These are phyloP conservation scores for Dothideomycetes sp. DNA, from an alignment of 2,329 filamentous ascomycete genomes.

Conservation along the genomic window DNA sequence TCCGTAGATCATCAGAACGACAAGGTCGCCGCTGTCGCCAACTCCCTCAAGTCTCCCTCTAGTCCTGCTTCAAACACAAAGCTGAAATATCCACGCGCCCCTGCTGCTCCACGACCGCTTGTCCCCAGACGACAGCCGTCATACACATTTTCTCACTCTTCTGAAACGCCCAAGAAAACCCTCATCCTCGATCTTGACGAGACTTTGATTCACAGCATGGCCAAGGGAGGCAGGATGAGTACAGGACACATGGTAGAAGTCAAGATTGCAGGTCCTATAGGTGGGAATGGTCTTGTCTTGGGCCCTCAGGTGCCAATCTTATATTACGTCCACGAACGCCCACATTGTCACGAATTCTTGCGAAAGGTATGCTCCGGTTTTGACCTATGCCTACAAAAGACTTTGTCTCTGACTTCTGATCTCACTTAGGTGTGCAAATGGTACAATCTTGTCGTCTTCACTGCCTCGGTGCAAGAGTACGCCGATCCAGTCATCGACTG, in stretches of 20 bases:
- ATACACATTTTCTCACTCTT: constrained; percentile 54
- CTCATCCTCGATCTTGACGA: constrained; percentile 93
- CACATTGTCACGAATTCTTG: constrained; percentile 92
- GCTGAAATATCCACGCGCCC: constrained; percentile 80
- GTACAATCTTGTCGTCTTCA: constrained; percentile 96
- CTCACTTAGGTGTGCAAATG: constrained; percentile 86
- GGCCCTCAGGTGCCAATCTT: constrained; percentile 90
- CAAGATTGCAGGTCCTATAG: constrained; percentile 43
- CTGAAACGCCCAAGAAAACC: constrained; percentile 69
- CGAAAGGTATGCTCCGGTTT: constrained; percentile 67
- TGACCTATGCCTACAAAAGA: constrained; percentile 3
- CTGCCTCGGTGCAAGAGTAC: constrained; percentile 95
- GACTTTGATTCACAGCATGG: constrained; percentile 95
- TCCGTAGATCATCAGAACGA: constrained; percentile 15
- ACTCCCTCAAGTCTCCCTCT: constrained; percentile 86
- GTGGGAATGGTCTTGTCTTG: constrained; percentile 54
- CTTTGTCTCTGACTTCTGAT: no score
- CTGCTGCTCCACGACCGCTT: constrained; percentile 77
- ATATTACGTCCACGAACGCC: constrained; percentile 97
- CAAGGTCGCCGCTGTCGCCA: constrained; percentile 42
- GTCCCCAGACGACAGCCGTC: constrained; percentile 84
- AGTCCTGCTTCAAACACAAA: constrained; percentile 55
- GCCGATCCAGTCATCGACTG: constrained; percentile 98
- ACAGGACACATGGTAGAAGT: constrained; percentile 99
- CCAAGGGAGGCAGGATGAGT: constrained; percentile 89